Evolutionary conservation across 2,329 filamentous ascomycete genomes (phyloP), one percentile per base, ranked within the genome.

Genomic region (Cercospora sp.): DNA sequence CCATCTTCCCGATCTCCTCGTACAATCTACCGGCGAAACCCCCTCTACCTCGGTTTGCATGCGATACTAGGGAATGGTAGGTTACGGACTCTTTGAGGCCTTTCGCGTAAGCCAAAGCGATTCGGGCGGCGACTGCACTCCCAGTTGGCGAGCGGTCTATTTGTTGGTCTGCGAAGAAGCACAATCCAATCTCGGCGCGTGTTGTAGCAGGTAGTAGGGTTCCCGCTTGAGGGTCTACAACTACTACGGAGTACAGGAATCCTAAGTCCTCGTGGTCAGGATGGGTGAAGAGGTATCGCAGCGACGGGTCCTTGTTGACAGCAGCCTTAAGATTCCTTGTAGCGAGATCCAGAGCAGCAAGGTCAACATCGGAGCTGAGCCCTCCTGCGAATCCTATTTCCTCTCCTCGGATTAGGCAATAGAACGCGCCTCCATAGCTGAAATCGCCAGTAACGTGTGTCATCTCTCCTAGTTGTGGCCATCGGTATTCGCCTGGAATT

Each of bases 371-470:
- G 1, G 49, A 61, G 10, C 53, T 21, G 8, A 81, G 64, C 0
- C 77, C 75, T 5, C 63, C n/a, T 5, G 69, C 18, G 62, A 84
- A 83, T 0, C 82, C 83, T 2, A 85, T 73, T 30, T 81, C 77
- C 1, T 68, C 63, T 0, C 77, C 79, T 3, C 75, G 55, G 13
- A 83, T 73, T 0, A 85, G 60, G 51, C 77, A 77, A 69, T 81
- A 84, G 67, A 82, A 85, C 0, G 82, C 80, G 2, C 83, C 82
- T 0, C 83, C 83, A 59, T 82, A 85, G 28, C 77, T 75, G 26
- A 84, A 69, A 65, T 80, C 79, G 0, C 77, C 69, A 0, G 51
- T 75, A 7, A 84, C 74, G 5, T 71, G 70, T 2, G 68, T 65
- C 5, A 71, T 68, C 1, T 64, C 63, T 1, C 63, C 66, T 1